Evolutionary conservation across 352 stramenopile genomes (phyloP).

Genomic region (Phytopythium boreale): DNA sequence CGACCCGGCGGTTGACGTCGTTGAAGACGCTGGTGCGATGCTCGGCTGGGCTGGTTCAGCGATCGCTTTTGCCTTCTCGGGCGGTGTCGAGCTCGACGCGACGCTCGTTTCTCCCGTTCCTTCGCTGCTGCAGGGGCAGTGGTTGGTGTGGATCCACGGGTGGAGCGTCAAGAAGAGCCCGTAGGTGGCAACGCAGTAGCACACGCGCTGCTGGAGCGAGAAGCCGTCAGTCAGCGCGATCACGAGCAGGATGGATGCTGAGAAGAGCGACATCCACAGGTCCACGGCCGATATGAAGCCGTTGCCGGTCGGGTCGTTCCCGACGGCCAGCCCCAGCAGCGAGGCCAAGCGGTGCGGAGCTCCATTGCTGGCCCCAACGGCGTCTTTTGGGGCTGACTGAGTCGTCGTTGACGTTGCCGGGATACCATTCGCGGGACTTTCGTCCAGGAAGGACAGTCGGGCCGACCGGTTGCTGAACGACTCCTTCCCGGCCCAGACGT

Average conservation of each 20-base stretch:
- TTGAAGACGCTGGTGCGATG: background rate
- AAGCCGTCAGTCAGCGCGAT: slow-evolving; percentile 40
- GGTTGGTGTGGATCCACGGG: slow-evolving; percentile 40
- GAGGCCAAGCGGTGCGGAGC: slow-evolving; percentile 19
- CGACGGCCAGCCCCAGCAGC: slow-evolving; percentile 23
- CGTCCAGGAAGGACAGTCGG: slow-evolving; percentile 27
- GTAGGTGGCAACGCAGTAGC: slow-evolving; percentile 42
- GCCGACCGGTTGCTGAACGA: slow-evolving; percentile 13
- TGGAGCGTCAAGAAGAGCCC: slow-evolving; percentile 52
- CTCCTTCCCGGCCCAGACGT: slow-evolving; percentile 22
- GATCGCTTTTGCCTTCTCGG: background rate
- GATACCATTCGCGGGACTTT: slow-evolving; percentile 1
- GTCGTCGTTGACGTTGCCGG: background rate
- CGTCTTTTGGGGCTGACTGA: background rate
- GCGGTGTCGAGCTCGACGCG: background rate
- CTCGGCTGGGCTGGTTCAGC: background rate
- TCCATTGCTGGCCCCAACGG: slow-evolving; percentile 4
- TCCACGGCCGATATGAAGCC: slow-evolving; percentile 38
- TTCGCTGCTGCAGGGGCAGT: background rate
- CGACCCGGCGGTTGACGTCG: background rate
- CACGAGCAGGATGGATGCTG: slow-evolving; percentile 40
- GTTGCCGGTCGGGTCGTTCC: slow-evolving; percentile 9
- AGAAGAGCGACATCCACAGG: slow-evolving; percentile 58
- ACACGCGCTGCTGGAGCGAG: slow-evolving; percentile 40
- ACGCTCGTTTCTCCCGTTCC: background rate